Base-by-base conservation (phyloP, 2,329 filamentous ascomycete genomes). In the Emmonsia crescens region DNA sequence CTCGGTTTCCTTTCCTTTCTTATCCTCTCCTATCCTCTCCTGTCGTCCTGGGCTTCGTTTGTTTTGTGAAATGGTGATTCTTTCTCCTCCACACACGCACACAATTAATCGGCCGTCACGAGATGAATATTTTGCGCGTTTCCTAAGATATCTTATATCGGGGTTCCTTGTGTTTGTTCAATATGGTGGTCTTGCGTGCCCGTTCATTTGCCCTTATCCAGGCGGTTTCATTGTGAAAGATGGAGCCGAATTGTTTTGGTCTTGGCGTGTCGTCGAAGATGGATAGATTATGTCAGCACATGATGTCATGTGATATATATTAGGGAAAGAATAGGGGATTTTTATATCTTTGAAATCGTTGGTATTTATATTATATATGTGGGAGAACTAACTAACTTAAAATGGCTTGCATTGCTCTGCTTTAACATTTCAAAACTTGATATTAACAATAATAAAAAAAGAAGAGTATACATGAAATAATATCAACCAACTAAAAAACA, bases 241-340 rank as follows among this genome's bases (percentile, higher is more conserved):
- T 24, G 48, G 29, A n/a, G 56, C n/a, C n/a, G n/a, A 57, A 46
- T 54, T 60, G 59, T 60, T 60, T 42, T 60, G 59, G 59, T 60
- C 59, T 60, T 60, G 59, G 59, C 59, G 59, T 49, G 59, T 60
- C 33, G 24, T 48, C 16, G 21, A 44, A 5, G 9, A 54, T 19
- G 27, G 19, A 6, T 21, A 3, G 12, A 56, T 56, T 56, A 56
- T 38, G 52, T 56, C 31, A 56, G 52, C n/a, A 16, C n/a, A n/a
- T n/a, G n/a, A n/a, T 5, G n/a, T 54, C 29, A 36, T 19, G 51
- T 36, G 29, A 49, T 24, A 27, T 24, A 10, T n/a, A n/a, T n/a
- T n/a, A n/a, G n/a, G n/a, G n/a, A n/a, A n/a, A n/a, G n/a, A n/a
- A n/a, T n/a, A n/a, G n/a, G n/a, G n/a, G n/a, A n/a, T n/a, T n/a